Conservation (phyloP, 2,329 filamentous ascomycete species). For the Fusarium anthophilum region DNA sequence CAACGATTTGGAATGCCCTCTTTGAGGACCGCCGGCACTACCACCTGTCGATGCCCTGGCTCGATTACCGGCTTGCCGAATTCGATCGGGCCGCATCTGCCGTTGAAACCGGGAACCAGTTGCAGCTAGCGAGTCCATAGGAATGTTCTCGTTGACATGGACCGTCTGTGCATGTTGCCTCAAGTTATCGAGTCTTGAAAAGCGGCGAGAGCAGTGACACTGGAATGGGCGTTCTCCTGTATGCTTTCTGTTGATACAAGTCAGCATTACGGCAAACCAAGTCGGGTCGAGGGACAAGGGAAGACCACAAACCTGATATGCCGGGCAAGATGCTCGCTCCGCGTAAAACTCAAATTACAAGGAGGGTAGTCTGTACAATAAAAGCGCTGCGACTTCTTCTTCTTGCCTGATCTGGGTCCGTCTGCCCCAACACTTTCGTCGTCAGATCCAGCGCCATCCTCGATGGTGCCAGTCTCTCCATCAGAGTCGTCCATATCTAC, state of each 20-base stretch:
- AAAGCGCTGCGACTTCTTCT: constrained; percentile 96
- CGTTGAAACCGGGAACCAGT: constrained; percentile 92
- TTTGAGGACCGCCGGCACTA: constrained; percentile 73
- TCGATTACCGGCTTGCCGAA: constrained; percentile 76
- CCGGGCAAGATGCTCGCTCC: constrained; percentile 92
- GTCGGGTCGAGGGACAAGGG: background rate
- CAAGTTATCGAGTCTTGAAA: constrained; percentile 93
- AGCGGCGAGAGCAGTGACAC: constrained; percentile 92
- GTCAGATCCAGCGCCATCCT: constrained; percentile 68
- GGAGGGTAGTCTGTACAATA: constrained; percentile 96
- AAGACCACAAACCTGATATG: constrained; percentile 78
- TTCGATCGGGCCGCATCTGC: constrained; percentile 87
- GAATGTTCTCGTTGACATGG: constrained; percentile 97
- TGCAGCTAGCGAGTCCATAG: constrained; percentile 89
- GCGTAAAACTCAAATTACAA: constrained; percentile 92
- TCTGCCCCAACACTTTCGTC: constrained; percentile 71
- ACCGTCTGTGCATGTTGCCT: constrained; percentile 98
- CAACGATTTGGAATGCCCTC: constrained; percentile 85
- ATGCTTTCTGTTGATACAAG: constrained; percentile 75
- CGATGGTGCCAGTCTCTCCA: constrained; percentile 62
- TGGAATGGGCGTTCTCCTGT: constrained; percentile 97
- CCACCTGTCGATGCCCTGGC: constrained; percentile 81
- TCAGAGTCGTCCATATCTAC: constrained; percentile 82
- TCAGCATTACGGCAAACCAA: constrained; percentile 8
- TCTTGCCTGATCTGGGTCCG: constrained; percentile 79